These are phyloP conservation scores for Kluyveromyces marxianus DNA, from an alignment of 1,139 yeast genomes.

Conservation along the genomic window DNA sequence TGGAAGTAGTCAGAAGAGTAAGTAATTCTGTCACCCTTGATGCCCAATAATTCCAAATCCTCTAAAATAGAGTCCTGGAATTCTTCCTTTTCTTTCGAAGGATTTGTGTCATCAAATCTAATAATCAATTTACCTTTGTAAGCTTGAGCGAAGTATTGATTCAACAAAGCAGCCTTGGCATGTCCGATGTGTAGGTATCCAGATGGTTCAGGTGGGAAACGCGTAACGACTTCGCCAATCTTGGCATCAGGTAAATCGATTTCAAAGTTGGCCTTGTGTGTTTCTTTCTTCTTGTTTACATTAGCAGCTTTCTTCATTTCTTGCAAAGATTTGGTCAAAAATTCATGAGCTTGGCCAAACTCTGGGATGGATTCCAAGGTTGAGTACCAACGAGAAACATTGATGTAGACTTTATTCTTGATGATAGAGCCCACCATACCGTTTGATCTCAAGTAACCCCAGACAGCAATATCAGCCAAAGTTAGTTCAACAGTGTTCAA, in stretches of 20 bases:
- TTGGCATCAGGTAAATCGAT: slow-evolving; percentile 86
- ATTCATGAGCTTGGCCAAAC: slow-evolving; percentile 66
- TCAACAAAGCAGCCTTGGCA: slow-evolving; percentile 92
- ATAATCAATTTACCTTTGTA: slow-evolving; percentile 92
- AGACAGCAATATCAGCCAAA: slow-evolving; percentile 76
- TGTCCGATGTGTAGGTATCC: slow-evolving; percentile 97
- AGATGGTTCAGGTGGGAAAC: slow-evolving; percentile 85
- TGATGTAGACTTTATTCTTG: slow-evolving; percentile 74
- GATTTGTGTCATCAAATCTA: slow-evolving; percentile 96
- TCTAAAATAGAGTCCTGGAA: slow-evolving; percentile 88
- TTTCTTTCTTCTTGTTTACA: slow-evolving; percentile 58
- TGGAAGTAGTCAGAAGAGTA: slow-evolving; percentile 91
- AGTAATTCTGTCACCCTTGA: slow-evolving; percentile 80
- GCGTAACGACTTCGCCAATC: slow-evolving; percentile 89
- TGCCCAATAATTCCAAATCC: slow-evolving; percentile 81
- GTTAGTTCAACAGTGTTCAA: slow-evolving; percentile 54
- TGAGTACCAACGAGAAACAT: slow-evolving; percentile 90
- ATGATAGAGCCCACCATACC: slow-evolving; percentile 87
- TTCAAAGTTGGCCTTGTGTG: slow-evolving; percentile 86
- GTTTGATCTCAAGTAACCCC: slow-evolving; percentile 93
- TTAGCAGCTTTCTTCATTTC: slow-evolving; percentile 70
- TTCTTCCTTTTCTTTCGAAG: slow-evolving; percentile 88
- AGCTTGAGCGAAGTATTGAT: slow-evolving; percentile 89
- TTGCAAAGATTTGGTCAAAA: slow-evolving; percentile 56
- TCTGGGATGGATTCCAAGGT: slow-evolving; percentile 58